These are phyloP conservation scores for Zoysia matrella DNA, from an alignment of 202 grass and related monocot species.

Conservation along the genomic window DNA sequence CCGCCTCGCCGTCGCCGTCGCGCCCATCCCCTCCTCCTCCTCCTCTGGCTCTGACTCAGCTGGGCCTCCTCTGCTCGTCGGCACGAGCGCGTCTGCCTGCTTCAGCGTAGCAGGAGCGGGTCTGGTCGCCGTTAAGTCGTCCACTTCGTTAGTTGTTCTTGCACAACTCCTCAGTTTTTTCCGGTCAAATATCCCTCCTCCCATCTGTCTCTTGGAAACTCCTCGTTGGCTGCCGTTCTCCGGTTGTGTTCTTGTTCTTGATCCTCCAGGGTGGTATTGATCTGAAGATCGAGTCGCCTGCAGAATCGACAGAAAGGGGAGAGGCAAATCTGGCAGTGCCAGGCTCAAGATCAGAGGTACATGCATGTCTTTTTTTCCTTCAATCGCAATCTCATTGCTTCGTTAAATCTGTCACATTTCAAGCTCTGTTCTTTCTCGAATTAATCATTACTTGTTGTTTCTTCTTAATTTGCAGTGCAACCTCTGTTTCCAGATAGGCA, in stretches of 20 bases:
- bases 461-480: too few species aligned
- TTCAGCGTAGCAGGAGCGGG: neutral
- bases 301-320: neutral
- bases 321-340: neutral
- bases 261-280: neutral
- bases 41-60: neutral
- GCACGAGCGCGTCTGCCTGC: neutral
- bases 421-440: neutral
- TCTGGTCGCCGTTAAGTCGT: conserved; percentile 1
- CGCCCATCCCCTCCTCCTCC: neutral
- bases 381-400: neutral
- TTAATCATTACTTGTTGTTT: too few species aligned
- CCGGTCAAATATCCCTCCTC: neutral
- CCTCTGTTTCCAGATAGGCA: too few species aligned
- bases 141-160: conserved; percentile 13
- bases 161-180: neutral
- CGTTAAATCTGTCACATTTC: neutral
- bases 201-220: conserved; percentile 11
- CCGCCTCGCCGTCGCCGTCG: neutral
- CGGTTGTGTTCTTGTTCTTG: conserved; percentile 19
- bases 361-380: neutral
- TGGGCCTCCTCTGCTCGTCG: neutral
- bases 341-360: conserved; percentile 16
- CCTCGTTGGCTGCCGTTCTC: neutral
- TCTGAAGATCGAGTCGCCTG: neutral